Evolutionary conservation across 768 basidiomycete species (phyloP), one percentile per base, ranked within the genome.

Genomic region (Sutorius australiensis): DNA sequence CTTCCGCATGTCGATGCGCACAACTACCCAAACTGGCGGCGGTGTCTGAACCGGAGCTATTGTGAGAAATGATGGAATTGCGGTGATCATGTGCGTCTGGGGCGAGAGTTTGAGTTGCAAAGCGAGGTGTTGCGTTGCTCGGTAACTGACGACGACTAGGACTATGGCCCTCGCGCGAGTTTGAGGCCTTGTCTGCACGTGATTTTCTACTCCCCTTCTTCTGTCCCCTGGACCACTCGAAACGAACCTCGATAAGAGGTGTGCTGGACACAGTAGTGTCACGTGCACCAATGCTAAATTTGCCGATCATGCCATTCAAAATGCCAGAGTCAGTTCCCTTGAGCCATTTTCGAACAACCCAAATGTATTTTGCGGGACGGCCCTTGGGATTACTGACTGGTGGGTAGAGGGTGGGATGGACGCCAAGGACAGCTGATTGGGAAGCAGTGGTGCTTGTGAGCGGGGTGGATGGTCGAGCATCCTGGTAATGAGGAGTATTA

Each of bases 271-370:
- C 39, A 14, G 40, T 59, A n/a, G 62, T 57, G 34, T 57, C 68
- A 16, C 68, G 68, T 50, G 56, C 32, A 34, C 63, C 61, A 6
- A 65, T 60, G 50, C 65, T 68, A 53, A 77, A 62, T 51, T 69
- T 72, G 30, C 72, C 75, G 43, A 75, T 72, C 55, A 80, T 64
- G 17, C 75, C 78, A 41, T 78, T 69, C 13, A 82, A 46, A 36
- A 80, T 63, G 34, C 79, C 68, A 6, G 70, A 64, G 16, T 78
- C 77, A 10, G 68, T 65, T 24, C 77, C 79, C 65, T 92, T 92
- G 58, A 86, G 65, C 91, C 91, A 93, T 57, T 73, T 77, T 45
- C 84, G 75, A 27, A 90, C 82, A 17, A 86, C 75, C 90, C 90
- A 93, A 6, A 87, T 80, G 53, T 93, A 91, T 69, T 70, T 71